phyloP scores from a whole-genome alignment of 1,284 basidiomycete species.

The Ustilago xerochloae region DNA sequence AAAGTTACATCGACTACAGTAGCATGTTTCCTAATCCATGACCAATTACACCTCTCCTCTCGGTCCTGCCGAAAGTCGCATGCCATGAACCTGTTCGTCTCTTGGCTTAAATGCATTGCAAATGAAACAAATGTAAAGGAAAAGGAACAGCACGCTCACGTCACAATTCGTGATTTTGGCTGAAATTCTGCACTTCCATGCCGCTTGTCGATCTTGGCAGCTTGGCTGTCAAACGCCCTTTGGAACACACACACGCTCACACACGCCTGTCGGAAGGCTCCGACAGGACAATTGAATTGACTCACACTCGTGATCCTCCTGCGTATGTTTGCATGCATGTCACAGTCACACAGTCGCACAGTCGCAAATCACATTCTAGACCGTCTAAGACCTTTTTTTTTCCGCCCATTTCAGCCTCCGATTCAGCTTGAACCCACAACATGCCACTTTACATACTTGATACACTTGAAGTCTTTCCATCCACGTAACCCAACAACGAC shows the following conservation, averaged over 20 bases:
- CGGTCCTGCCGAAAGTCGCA: background rate
- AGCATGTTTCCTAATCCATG: too few relatives aligned
- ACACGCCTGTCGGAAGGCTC: too few relatives aligned
- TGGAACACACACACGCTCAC: background rate
- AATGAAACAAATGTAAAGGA: too few relatives aligned
- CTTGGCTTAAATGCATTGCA: too few relatives aligned
- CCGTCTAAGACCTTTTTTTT: background rate
- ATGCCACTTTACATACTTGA: too few relatives aligned
- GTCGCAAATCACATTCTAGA: too few relatives aligned
- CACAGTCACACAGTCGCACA: too few relatives aligned
- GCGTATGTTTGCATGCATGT: background rate
- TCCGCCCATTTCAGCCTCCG: background rate
- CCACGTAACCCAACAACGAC: background rate
- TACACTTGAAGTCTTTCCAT: background rate
- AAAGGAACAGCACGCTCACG: slow-evolving; percentile 6
- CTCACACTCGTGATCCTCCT: background rate
- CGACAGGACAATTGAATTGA: too few relatives aligned
- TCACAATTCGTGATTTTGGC: slow-evolving; percentile 1
- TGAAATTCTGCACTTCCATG: slow-evolving; percentile 14
- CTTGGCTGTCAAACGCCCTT: slow-evolving; percentile 1
- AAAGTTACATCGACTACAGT: too few relatives aligned
- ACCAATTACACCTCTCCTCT: too few relatives aligned
- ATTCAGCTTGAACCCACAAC: background rate
- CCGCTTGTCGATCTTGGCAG: slow-evolving; percentile 35
- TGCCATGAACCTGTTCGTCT: background rate